Percentiles rank a stretch among this genome's conserved stretches.
These are phyloP conservation scores for Penicillium thymicola DNA, from an alignment of 2,329 filamentous ascomycete species.

Conservation along the genomic window DNA sequence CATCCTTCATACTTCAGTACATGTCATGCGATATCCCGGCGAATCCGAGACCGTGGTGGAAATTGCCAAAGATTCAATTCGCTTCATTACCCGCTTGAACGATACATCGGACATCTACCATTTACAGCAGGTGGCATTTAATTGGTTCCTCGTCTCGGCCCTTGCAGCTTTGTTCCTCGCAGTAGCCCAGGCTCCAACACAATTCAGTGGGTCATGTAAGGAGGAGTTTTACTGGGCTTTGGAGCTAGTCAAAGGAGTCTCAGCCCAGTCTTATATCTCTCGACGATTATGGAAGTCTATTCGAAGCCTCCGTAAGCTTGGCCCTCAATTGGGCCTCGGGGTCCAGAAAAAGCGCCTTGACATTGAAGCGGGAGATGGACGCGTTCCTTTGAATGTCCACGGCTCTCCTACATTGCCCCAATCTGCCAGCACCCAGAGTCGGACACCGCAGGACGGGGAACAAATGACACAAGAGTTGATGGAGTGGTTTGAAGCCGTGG, in stretches of 20 bases:
- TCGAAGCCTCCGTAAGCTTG: constrained; percentile 58
- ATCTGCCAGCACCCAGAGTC: constrained; percentile 53
- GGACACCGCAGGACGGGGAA: constrained; percentile 47
- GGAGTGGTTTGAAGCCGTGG: constrained; percentile 61
- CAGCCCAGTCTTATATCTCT: constrained; percentile 58
- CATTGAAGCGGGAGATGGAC: background rate
- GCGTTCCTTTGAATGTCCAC: constrained; percentile 7
- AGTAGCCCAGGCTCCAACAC: constrained; percentile 58
- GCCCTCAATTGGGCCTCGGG: constrained; percentile 55
- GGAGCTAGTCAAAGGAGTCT: constrained; percentile 60
- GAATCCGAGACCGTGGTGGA: constrained; percentile 67
- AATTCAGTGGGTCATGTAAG: constrained; percentile 56
- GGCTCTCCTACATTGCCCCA: constrained; percentile 54
- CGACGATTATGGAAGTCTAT: constrained; percentile 62
- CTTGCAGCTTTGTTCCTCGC: constrained; percentile 62
- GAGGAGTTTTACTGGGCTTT: constrained; percentile 65
- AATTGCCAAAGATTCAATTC: constrained; percentile 62
- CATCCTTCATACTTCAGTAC: constrained; percentile 69
- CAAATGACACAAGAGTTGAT: constrained; percentile 59
- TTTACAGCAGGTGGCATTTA: constrained; percentile 61
- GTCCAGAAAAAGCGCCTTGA: constrained; percentile 26
- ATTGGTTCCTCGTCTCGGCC: constrained; percentile 63
- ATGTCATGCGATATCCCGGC: constrained; percentile 69
- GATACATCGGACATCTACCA: constrained; percentile 61
- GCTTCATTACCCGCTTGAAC: constrained; percentile 58